Conservation (phyloP, 768 basidiomycete genomes). For the Tulasnella calospora region DNA sequence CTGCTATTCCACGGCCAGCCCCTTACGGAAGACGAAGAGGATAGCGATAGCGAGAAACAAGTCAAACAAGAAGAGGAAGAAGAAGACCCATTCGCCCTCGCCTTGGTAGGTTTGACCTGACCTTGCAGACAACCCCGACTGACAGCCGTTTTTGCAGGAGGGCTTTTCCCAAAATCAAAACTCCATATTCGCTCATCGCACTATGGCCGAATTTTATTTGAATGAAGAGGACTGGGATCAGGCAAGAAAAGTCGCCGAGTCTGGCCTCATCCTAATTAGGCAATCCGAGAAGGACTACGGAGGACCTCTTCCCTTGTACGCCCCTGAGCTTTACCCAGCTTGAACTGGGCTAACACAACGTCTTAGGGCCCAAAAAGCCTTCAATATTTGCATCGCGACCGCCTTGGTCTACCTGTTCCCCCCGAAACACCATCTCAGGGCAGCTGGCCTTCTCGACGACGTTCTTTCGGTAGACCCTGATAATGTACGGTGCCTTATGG, state of each 20-base stretch:
- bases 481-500: constrained; percentile 64
- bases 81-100: constrained; percentile 56
- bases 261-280: constrained; percentile 55
- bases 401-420: constrained; percentile 80
- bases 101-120: constrained; percentile 49
- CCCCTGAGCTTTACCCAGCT: constrained; percentile 12
- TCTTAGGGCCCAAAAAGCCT: constrained; percentile 57
- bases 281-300: constrained; percentile 56
- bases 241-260: constrained; percentile 65
- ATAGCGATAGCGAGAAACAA: constrained; percentile 32
- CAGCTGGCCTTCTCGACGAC: constrained; percentile 65
- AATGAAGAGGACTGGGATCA: constrained; percentile 68
- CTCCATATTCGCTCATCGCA: constrained; percentile 62
- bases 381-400: constrained; percentile 67
- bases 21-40: constrained; percentile 42
- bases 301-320: constrained; percentile 48
- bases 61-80: constrained; percentile 34
- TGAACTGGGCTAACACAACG: background rate
- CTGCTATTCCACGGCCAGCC: constrained; percentile 55
- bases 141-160: constrained; percentile 43
- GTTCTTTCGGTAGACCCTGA: constrained; percentile 59
- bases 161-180: constrained; percentile 48
- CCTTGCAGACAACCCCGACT: background rate
- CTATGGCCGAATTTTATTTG: constrained; percentile 61
- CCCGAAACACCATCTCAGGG: constrained; percentile 83